These are phyloP conservation scores for Tetrapisispora arboricola DNA, from an alignment of 805 yeast species.

Conservation along the genomic window DNA sequence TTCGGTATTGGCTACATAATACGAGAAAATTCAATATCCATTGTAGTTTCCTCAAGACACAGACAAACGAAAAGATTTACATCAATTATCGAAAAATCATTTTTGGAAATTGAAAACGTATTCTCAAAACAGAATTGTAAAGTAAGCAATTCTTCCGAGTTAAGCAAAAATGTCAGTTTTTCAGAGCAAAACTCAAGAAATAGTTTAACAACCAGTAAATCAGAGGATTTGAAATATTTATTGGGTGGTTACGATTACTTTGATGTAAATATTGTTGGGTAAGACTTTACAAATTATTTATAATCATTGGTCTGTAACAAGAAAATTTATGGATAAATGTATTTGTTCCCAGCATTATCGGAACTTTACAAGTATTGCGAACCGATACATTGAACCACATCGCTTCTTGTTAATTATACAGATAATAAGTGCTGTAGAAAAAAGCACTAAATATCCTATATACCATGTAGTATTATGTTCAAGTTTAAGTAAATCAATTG, in stretches of 20 bases:
- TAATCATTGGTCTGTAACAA: too few relatives aligned
- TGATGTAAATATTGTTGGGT: constrained; percentile 31
- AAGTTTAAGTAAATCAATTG: too few relatives aligned
- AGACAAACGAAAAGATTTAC: constrained; percentile 73
- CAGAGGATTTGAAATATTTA: constrained; percentile 32
- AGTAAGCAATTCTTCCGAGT: background rate
- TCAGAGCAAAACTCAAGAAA: background rate
- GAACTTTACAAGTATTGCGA: too few relatives aligned
- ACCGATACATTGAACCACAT: too few relatives aligned
- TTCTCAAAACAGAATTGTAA: constrained; percentile 19
- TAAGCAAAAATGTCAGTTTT: too few relatives aligned
- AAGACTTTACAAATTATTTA: background rate
- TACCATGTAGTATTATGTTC: too few relatives aligned
- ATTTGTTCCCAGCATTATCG: too few relatives aligned
- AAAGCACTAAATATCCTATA: too few relatives aligned
- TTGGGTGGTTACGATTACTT: constrained; percentile 86
- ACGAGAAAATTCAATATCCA: constrained; percentile 64
- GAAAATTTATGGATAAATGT: too few relatives aligned
- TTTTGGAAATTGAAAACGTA: constrained; percentile 47
- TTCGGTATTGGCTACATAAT: constrained; percentile 90
- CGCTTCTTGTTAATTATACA: too few relatives aligned
- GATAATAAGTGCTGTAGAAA: too few relatives aligned
- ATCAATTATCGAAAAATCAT: constrained; percentile 55
- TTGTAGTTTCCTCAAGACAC: constrained; percentile 79
- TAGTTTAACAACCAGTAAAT: constrained; percentile 12